phyloP scores from a whole-genome alignment of 345 rosid genomes.

The Turnera subulata region DNA sequence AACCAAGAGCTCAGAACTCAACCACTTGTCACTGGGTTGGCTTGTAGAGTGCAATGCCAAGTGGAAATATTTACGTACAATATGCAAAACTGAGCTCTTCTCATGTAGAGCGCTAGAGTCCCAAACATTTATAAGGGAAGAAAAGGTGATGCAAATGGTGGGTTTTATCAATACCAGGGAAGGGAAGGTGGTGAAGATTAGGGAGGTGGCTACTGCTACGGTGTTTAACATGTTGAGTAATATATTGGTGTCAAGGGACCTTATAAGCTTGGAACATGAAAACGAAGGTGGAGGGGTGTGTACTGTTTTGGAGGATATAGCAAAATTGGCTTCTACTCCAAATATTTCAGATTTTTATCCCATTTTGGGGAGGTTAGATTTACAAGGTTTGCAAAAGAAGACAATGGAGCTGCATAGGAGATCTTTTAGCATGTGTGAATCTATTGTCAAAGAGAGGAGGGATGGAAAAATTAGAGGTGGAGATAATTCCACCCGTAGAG shows the following conservation, averaged over 20 bases:
- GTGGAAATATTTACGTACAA: conserved; percentile 23
- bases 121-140: conserved; percentile 15
- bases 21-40: conserved; percentile 30
- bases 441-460: conserved; percentile 21
- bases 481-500: conserved; percentile 5
- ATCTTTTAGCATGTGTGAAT: conserved; percentile 11
- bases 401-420: conserved; percentile 17
- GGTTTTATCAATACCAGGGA: conserved; percentile 20
- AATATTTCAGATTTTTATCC: conserved; percentile 42
- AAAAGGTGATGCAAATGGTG: conserved; percentile 25
- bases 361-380: conserved; percentile 21
- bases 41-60: conserved; percentile 25
- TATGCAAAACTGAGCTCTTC: conserved; percentile 30
- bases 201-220: conserved; percentile 24
- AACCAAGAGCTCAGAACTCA: conserved; percentile 26
- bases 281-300: conserved; percentile 22
- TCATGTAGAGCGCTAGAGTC: conserved; percentile 24
- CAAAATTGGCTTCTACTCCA: conserved; percentile 26
- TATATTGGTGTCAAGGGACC: conserved; percentile 29
- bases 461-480: conserved; percentile 2
- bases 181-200: conserved; percentile 28
- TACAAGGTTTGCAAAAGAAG: conserved; percentile 26
- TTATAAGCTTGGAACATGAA: conserved; percentile 20
- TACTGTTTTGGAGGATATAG: conserved; percentile 14
- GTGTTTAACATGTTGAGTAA: conserved; percentile 31